A percentile compares a stretch with the other conserved stretches of the same genome.
Conservation (phyloP, 768 basidiomycete species). For the Porpolomopsis calyptriformis region DNA sequence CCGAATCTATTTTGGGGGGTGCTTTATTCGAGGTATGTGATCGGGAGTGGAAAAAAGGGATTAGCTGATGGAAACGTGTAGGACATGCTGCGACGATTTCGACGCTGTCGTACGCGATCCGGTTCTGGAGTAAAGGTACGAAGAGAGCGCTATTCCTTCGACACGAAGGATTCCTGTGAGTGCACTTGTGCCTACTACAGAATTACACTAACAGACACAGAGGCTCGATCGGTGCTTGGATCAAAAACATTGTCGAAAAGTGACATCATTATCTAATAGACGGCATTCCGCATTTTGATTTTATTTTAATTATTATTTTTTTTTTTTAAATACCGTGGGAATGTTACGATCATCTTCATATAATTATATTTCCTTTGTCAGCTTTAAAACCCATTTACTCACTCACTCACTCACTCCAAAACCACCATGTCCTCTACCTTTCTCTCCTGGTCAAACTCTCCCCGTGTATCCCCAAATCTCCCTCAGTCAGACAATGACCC, state of each 20-base stretch:
- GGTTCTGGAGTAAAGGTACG: conserved; percentile 98
- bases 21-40: conserved; percentile 85
- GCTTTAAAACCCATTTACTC: background rate
- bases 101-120: conserved; percentile 95
- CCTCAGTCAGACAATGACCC: background rate
- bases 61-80: conserved; percentile 21
- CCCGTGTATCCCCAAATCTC: conserved; percentile 1
- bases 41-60: background rate
- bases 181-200: conserved; percentile 15
- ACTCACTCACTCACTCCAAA: background rate
- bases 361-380: background rate
- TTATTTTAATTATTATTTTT: background rate
- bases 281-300: background rate
- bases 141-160: conserved; percentile 94
- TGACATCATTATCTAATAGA: background rate
- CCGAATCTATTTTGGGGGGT: conserved; percentile 97
- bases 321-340: too few relatives aligned
- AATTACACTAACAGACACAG: conserved; percentile 28
- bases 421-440: conserved; percentile 2
- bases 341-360: background rate
- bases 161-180: conserved; percentile 95
- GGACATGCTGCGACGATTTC: conserved; percentile 96
- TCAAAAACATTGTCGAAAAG: conserved; percentile 65
- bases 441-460: conserved; percentile 10
- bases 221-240: conserved; percentile 94